These are phyloP conservation scores for Orbilia blumenaviensis DNA, from an alignment of 2,329 filamentous ascomycete genomes.

Conservation along the genomic window DNA sequence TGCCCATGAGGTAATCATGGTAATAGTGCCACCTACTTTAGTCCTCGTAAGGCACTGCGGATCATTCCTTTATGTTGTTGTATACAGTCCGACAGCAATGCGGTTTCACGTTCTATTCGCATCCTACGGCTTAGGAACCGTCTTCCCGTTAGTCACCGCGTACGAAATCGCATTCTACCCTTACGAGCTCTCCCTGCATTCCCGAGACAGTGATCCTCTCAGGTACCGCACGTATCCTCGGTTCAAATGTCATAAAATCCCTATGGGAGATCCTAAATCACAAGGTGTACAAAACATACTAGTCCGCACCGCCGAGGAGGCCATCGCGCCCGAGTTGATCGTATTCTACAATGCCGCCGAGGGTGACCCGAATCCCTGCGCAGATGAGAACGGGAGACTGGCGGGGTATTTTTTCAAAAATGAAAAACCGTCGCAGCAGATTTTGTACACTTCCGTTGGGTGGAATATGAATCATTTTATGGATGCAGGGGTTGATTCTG, in stretches of 20 bases:
- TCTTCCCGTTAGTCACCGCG: not conserved
- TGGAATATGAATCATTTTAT: constrained; percentile 19
- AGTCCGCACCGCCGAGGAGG: not conserved
- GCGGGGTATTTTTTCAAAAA: not conserved
- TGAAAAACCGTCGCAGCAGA: not conserved
- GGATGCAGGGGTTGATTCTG: constrained; percentile 2
- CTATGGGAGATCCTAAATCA: not conserved
- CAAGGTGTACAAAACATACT: not conserved
- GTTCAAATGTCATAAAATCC: constrained; percentile 18
- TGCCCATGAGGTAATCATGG: not conserved
- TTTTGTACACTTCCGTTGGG: not conserved
- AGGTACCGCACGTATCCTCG: constrained; percentile 21
- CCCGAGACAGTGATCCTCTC: not conserved
- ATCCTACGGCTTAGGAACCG: not conserved
- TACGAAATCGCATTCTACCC: constrained; percentile 33
- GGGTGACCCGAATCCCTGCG: not conserved
- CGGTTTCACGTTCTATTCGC: not conserved
- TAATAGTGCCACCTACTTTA: not conserved
- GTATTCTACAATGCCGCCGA: not conserved
- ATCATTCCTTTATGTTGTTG: too few relatives aligned
- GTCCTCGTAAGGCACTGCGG: not conserved
- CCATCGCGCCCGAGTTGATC: not conserved
- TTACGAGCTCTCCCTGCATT: not conserved
- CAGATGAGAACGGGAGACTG: not conserved
- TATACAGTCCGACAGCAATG: not conserved